Evolutionary conservation across 495 filamentous ascomycete genomes (phyloP).

Genomic region (Trypethelium eluteriae): DNA sequence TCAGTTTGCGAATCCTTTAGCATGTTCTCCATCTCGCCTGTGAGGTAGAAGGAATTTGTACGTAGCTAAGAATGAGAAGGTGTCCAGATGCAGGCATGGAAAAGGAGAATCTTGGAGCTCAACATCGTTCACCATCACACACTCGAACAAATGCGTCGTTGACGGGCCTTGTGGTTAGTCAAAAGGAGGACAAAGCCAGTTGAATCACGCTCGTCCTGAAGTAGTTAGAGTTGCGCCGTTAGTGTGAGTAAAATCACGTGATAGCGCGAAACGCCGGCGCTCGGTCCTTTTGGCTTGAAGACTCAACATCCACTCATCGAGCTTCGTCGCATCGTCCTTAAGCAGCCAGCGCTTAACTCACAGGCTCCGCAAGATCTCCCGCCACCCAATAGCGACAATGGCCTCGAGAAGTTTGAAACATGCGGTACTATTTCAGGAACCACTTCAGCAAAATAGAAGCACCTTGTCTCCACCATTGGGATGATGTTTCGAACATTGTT

Average conservation of each 20-base stretch:
- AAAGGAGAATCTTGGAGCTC: too few relatives aligned
- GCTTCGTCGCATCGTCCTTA: not conserved
- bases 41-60: too few relatives aligned
- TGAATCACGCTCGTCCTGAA: not conserved
- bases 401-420: not conserved
- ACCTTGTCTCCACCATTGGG: not conserved
- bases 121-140: too few relatives aligned
- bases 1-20: too few relatives aligned
- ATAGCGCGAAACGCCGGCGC: not conserved
- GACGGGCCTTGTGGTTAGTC: too few relatives aligned
- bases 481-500: not conserved
- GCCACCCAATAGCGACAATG: not conserved
- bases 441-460: not conserved
- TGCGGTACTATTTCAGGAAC: not conserved
- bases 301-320: constrained; percentile 1
- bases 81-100: too few relatives aligned
- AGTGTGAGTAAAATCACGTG: not conserved
- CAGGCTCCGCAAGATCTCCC: not conserved
- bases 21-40: too few relatives aligned
- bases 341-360: not conserved
- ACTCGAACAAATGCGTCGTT: too few relatives aligned
- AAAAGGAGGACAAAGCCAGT: too few relatives aligned
- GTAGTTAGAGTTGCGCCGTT: too few relatives aligned
- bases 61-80: too few relatives aligned
- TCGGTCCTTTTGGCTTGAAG: not conserved